These are phyloP conservation scores for Moesziomyces aphidis DNA, from an alignment of 1,284 basidiomycete species.

Conservation along the genomic window DNA sequence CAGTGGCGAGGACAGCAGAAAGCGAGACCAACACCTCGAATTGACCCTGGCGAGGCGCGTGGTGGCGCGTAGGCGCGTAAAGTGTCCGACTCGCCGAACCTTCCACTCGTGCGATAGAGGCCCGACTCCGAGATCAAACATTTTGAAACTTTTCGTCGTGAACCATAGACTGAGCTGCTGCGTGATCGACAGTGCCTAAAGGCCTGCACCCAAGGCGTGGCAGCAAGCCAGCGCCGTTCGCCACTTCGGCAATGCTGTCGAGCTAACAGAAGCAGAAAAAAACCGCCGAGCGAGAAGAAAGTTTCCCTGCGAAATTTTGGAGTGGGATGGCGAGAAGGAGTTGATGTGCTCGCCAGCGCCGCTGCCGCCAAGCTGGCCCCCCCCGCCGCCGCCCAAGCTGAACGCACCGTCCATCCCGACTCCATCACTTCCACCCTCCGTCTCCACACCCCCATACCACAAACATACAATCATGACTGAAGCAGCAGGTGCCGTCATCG, in stretches of 20 bases:
- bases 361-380: not conserved
- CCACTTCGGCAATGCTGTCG: not conserved
- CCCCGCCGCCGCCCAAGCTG: not conserved
- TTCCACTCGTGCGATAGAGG: not conserved
- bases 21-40: constrained; percentile 26
- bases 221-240: not conserved
- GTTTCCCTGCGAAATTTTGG: not conserved
- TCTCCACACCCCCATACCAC: not conserved
- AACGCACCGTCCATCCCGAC: not conserved
- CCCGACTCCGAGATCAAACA: not conserved
- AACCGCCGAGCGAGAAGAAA: not conserved
- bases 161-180: not conserved
- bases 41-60: constrained; percentile 9
- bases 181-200: not conserved
- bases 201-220: no score
- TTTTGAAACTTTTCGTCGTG: not conserved
- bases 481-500: constrained; percentile 73
- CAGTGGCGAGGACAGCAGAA: not conserved
- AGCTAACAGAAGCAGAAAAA: not conserved
- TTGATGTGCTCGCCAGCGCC: not conserved
- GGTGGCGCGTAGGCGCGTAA: constrained; percentile 17
- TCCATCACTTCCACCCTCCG: not conserved
- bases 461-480: constrained; percentile 50
- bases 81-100: not conserved
- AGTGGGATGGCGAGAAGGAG: not conserved